These are phyloP conservation scores for Wickerhamomyces ciferrii DNA, from an alignment of 805 yeast genomes.

Conservation along the genomic window DNA sequence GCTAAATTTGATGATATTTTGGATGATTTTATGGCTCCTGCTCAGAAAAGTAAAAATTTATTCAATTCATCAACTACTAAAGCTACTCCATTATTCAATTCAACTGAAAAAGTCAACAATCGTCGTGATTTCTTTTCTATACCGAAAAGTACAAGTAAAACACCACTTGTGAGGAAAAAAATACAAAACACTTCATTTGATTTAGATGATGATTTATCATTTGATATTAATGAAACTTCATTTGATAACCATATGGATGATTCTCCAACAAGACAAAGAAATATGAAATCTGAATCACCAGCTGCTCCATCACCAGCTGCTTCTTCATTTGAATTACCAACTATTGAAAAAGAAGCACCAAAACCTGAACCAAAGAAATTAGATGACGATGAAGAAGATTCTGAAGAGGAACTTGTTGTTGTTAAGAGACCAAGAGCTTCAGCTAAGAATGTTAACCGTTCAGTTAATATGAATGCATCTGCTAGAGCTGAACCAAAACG, in stretches of 20 bases:
- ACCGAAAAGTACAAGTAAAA: slow-evolving; percentile 21
- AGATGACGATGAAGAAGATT: slow-evolving; percentile 32
- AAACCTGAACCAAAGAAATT: slow-evolving; percentile 2
- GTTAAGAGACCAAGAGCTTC: slow-evolving; percentile 46
- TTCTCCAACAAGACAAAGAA: slow-evolving; percentile 29
- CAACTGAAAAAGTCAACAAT: slow-evolving; percentile 22
- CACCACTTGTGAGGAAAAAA: slow-evolving; percentile 21
- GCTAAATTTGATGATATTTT: slow-evolving; percentile 67
- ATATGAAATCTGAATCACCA: slow-evolving; percentile 3
- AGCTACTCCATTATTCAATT: slow-evolving; percentile 19
- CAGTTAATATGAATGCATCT: slow-evolving; percentile 34
- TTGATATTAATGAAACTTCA: slow-evolving; percentile 20
- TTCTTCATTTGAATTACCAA: slow-evolving; percentile 15
- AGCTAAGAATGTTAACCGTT: slow-evolving; percentile 33
- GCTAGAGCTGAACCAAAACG: slow-evolving; percentile 4
- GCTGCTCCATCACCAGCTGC: slow-evolving; percentile 11
- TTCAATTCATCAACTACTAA: slow-evolving; percentile 10
- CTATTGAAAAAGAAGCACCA: slow-evolving; percentile 4
- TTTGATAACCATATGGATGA: slow-evolving; percentile 25
- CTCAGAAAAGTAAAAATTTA: slow-evolving; percentile 10
- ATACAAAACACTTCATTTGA: slow-evolving; percentile 7
- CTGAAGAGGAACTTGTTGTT: slow-evolving; percentile 55
- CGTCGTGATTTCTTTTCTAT: slow-evolving; percentile 11
- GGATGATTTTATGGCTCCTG: slow-evolving; percentile 41
- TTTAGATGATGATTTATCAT: slow-evolving; percentile 25